phyloP scores from a whole-genome alignment of 2,329 filamentous ascomycete species.

The Xylariaceae sp. region DNA sequence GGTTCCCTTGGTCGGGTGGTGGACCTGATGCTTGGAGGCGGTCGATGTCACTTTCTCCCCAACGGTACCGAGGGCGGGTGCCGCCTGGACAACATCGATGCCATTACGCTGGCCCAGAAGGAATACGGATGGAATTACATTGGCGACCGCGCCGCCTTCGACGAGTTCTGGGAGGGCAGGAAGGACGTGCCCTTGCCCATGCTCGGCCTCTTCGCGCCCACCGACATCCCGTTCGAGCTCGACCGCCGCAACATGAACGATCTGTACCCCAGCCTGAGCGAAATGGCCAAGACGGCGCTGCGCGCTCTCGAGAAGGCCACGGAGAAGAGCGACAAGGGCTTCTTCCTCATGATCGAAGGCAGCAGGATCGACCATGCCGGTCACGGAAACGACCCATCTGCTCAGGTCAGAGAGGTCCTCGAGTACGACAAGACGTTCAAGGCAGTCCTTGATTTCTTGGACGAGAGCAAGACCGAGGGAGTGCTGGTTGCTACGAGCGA shows the following conservation, averaged over 20 bases:
- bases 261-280: slow-evolving; percentile 79
- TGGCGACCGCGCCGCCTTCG: slow-evolving; percentile 66
- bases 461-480: slow-evolving; percentile 65
- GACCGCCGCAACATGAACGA: slow-evolving; percentile 76
- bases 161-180: slow-evolving; percentile 62
- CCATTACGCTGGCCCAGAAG: slow-evolving; percentile 65
- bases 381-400: slow-evolving; percentile 75
- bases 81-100: slow-evolving; percentile 69
- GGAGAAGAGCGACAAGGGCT: slow-evolving; percentile 77
- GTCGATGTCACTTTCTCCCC: slow-evolving; percentile 85
- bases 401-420: slow-evolving; percentile 87
- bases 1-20: slow-evolving; percentile 82
- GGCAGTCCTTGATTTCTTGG: slow-evolving; percentile 77
- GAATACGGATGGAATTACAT: slow-evolving; percentile 77
- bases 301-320: slow-evolving; percentile 76
- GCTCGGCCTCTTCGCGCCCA: slow-evolving; percentile 75
- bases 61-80: slow-evolving; percentile 80
- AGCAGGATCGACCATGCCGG: slow-evolving; percentile 95
- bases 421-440: slow-evolving; percentile 87
- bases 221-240: slow-evolving; percentile 88
- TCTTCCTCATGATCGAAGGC: slow-evolving; percentile 98
- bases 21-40: slow-evolving; percentile 89
- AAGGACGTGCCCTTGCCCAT: slow-evolving; percentile 67
- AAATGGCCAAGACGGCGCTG: slow-evolving; percentile 84
- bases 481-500: slow-evolving; percentile 88